Evolutionary conservation across 2,329 filamentous ascomycete species (phyloP).

Genomic region (Tolypocladium capitatum): DNA sequence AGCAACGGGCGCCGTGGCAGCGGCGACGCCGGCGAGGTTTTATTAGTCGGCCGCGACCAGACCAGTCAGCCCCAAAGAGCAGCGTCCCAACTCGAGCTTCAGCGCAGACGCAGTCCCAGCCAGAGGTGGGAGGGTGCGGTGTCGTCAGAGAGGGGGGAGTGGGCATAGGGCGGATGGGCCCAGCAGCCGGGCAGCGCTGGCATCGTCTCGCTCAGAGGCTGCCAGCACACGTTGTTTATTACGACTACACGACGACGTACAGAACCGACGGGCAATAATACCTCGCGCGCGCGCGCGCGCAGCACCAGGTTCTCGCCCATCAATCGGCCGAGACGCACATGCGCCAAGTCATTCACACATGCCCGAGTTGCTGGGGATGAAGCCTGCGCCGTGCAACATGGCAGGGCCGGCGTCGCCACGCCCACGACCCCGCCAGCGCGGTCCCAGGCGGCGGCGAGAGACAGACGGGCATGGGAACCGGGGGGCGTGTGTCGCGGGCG

Average conservation of each 20-base stretch:
- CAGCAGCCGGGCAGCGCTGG: not conserved
- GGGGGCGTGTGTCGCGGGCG: not conserved
- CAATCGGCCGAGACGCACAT: not conserved
- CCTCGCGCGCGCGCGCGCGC: not conserved
- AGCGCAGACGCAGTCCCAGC: not conserved
- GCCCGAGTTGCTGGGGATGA: not conserved
- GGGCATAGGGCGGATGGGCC: not conserved
- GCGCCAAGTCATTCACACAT: not conserved
- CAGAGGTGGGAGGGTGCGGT: not conserved
- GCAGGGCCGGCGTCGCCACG: not conserved
- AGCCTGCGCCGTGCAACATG: not conserved
- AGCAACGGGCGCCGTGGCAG: conserved; percentile 1
- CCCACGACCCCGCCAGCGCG: not conserved
- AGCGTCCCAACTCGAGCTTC: not conserved
- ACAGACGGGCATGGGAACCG: not conserved
- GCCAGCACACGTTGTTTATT: not conserved
- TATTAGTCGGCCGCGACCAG: conserved; percentile 1
- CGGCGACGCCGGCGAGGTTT: conserved; percentile 3
- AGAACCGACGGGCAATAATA: not conserved
- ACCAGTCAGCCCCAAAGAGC: not conserved
- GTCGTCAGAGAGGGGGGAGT: not conserved
- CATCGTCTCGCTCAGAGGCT: conserved; percentile 1
- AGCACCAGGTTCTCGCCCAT: not conserved
- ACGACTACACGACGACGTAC: not conserved
- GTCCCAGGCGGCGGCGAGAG: not conserved